A percentile compares a stretch with the other conserved stretches of the same genome.
phyloP scores from a whole-genome alignment of 2,329 filamentous ascomycete species.

The Aspergillus fischeri region DNA sequence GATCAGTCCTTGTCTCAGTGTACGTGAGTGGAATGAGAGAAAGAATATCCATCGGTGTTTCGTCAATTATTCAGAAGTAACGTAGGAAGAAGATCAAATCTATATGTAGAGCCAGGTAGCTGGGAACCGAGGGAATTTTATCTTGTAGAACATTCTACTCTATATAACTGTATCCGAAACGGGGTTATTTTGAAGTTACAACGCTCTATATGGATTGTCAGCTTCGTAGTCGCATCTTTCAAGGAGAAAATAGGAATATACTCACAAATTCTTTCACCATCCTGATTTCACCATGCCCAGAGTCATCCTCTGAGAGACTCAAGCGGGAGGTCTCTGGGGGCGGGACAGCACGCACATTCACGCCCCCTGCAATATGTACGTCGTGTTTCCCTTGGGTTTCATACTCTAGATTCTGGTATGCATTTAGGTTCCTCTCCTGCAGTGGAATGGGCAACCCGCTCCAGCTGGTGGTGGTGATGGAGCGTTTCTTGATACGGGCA shows the following conservation, averaged over 20 bases:
- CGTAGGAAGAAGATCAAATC: not conserved
- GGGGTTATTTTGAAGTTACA: not conserved
- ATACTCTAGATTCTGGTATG: not conserved
- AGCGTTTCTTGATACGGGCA: not conserved
- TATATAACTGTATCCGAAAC: not conserved
- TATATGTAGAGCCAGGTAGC: no score
- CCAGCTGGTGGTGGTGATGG: not conserved
- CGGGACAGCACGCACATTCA: not conserved
- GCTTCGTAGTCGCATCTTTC: not conserved
- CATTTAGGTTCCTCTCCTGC: not conserved
- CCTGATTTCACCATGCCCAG: constrained; percentile 9
- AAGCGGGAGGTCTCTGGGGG: not conserved
- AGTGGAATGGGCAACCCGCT: constrained; percentile 3
- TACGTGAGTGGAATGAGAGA: no score
- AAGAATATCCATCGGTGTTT: no score
- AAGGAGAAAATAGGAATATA: not conserved
- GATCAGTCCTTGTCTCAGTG: no score
- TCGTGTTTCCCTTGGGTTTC: not conserved
- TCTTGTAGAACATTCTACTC: not conserved
- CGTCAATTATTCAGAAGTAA: not conserved
- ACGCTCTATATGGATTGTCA: not conserved
- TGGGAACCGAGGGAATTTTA: no score
- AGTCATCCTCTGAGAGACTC: not conserved
- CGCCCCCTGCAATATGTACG: constrained; percentile 2
- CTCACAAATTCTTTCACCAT: constrained; percentile 15